Evolutionary conservation across 371 early-diverging fungal genomes (phyloP).

Genomic region (Mucor saturninus): DNA sequence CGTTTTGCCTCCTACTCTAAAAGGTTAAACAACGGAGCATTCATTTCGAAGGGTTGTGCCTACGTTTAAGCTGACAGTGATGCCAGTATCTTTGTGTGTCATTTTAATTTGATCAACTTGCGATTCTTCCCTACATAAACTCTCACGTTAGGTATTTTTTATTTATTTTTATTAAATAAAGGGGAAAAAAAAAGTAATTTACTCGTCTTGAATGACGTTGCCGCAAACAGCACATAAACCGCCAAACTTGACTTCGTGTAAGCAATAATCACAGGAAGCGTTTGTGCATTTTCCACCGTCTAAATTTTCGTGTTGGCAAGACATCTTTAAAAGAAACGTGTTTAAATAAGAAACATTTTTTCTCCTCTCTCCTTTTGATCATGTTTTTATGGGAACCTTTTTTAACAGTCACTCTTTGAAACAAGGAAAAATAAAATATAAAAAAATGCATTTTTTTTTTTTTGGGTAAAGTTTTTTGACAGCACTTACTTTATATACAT

Average conservation of each 20-base stretch:
- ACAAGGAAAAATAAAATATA: neutral
- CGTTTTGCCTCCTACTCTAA: conserved; percentile 74
- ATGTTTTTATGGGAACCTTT: neutral
- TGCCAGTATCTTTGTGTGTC: conserved; percentile 74
- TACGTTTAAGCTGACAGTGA: conserved; percentile 70
- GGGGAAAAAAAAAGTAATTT: conserved; percentile 2
- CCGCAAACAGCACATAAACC: conserved; percentile 87
- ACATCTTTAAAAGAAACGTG: neutral
- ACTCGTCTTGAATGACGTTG: conserved; percentile 55
- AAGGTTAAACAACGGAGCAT: neutral
- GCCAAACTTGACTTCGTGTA: conserved; percentile 75
- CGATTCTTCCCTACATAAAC: conserved; percentile 9
- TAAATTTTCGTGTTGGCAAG: conserved; percentile 9
- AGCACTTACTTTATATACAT: neutral
- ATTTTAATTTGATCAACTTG: conserved; percentile 64
- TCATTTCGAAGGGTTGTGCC: neutral
- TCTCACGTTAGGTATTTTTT: neutral
- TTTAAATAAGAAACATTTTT: neutral
- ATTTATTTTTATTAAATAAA: neutral
- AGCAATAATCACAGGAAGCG: conserved; percentile 47
- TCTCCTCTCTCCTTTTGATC: neutral
- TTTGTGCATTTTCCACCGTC: conserved; percentile 2
- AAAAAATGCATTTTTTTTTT: neutral
- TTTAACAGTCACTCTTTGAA: neutral
- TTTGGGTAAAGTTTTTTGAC: neutral